Evolutionary conservation across 805 yeast species (phyloP), one percentile per base, ranked within the genome.

Genomic region (Hanseniaspora lachancei): DNA sequence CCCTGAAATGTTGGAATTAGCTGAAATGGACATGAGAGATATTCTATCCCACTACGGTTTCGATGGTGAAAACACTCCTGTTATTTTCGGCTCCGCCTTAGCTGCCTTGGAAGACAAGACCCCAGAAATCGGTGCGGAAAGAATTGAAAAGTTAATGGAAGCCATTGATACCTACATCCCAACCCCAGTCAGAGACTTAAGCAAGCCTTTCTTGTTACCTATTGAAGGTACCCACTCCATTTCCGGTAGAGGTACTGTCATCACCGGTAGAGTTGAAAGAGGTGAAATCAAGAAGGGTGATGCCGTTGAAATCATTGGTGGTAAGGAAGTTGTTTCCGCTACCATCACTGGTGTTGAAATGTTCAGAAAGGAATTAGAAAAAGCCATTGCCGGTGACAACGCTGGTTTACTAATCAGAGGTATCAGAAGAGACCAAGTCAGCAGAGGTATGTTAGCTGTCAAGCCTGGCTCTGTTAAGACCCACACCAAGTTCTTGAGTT

Each of bases 11-110:
- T 80, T 93, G 72, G 98, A 93, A 78, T 82, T 93, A 66, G 98
- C 93, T 62, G 98, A 93, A 78, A 93, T 93, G 98, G 98, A 93
- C 79, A 93, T 93, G 98, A 86, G 98, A 77, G 98, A 93, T 71
- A 79, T 93, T 62, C 78, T 93, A 69, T 68, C 82, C 62, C 78
- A 86, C 62, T 93, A 89, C 73, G 97, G 97, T 58, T 93, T 91
- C 63, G 97, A 93, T 68, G 98, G 97, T 75, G 98, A 93, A 68
- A 84, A 91, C 75, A 84, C 95, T 62, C 98, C 98, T 58, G 97
- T 93, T 59, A 75, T 93, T 62, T 89, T 91, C 96, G 98, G 98
- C 65, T 89, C 97, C 66, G 98, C 97, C 63, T 77, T 93, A 66
- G 86, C 96, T 74, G 97, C 98, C 64, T 79, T 93, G 66, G 96